phyloP scores from a whole-genome alignment of 164 flowering plant genomes.

The Aristolochia californica region DNA sequence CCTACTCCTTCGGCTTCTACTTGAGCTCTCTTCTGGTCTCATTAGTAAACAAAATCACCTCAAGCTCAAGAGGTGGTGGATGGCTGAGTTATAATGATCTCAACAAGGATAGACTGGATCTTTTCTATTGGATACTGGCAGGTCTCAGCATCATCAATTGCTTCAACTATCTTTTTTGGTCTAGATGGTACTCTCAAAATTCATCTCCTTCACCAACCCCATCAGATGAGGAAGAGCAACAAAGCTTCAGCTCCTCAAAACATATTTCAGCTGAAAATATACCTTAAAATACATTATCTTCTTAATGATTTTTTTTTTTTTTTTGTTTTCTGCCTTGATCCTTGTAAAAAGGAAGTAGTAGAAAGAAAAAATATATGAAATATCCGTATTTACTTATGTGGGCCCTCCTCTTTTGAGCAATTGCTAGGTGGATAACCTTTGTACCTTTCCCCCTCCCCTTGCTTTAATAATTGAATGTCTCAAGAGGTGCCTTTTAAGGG shows the following conservation, averaged over 20 bases:
- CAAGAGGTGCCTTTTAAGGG: conserved; percentile 8
- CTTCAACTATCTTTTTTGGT: conserved; percentile 56
- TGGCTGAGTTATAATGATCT: conserved; percentile 61
- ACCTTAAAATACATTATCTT: conserved; percentile 14
- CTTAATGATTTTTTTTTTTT: background rate
- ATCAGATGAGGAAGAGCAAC: conserved; percentile 15
- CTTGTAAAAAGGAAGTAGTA: background rate
- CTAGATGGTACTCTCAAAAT: conserved; percentile 44
- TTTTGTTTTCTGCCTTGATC: conserved; percentile 5
- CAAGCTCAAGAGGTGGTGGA: conserved; percentile 22
- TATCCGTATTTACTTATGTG: conserved; percentile 1
- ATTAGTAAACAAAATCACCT: conserved; percentile 45
- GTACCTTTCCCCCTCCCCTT: background rate
- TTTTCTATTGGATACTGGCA: conserved; percentile 66
- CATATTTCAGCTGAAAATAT: conserved; percentile 18
- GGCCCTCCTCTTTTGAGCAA: conserved; percentile 12
- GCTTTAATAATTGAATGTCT: conserved; percentile 12
- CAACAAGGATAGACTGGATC: conserved; percentile 54
- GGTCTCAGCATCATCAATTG: conserved; percentile 50
- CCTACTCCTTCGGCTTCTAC: conserved; percentile 65
- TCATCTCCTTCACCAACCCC: conserved; percentile 21
- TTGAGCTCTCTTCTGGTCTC: conserved; percentile 57
- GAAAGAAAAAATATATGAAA: background rate
- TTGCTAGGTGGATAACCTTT: conserved; percentile 11
- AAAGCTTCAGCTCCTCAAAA: conserved; percentile 21